phyloP scores from a whole-genome alignment of 805 yeast species.

The Candida namnaoensis region DNA sequence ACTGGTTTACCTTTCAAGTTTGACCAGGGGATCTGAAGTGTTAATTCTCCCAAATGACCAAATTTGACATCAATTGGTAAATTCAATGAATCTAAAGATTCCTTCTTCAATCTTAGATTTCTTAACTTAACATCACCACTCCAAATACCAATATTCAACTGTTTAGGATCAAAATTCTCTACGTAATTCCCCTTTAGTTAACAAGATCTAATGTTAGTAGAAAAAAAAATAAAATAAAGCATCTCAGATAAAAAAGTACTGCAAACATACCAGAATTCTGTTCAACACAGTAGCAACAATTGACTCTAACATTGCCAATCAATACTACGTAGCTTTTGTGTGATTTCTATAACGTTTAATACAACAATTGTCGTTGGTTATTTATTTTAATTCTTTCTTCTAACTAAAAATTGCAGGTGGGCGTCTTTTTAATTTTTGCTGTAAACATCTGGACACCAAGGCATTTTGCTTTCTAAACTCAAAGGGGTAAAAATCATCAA shows the following conservation, averaged over 20 bases:
- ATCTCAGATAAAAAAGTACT: too few species aligned
- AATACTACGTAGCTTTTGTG: too few species aligned
- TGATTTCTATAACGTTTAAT: too few species aligned
- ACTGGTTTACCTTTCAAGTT: conserved; percentile 90
- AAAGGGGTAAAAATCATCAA: too few species aligned
- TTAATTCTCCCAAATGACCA: conserved; percentile 85
- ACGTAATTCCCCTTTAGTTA: conserved; percentile 52
- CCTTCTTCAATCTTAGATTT: conserved; percentile 73
- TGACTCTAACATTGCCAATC: conserved; percentile 47
- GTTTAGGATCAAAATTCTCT: conserved; percentile 93
- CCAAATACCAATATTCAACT: conserved; percentile 94
- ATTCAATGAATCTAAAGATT: conserved; percentile 78
- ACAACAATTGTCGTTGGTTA: too few species aligned
- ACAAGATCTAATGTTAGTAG: conserved; percentile 2
- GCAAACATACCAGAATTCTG: conserved; percentile 32
- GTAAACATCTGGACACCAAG: too few species aligned
- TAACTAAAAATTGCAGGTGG: too few species aligned
- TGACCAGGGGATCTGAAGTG: conserved; percentile 95
- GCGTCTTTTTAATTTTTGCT: too few species aligned
- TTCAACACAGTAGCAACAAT: conserved; percentile 56
- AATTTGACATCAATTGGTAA: conserved; percentile 81
- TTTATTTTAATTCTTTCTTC: too few species aligned
- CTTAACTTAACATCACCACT: conserved; percentile 88
- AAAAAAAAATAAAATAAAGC: too few species aligned
- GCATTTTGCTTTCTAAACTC: too few species aligned